A percentile compares a stretch with the other conserved stretches of the same genome.
Conservation (phyloP, 2,329 filamentous ascomycete species). For the Alternaria conjuncta region DNA sequence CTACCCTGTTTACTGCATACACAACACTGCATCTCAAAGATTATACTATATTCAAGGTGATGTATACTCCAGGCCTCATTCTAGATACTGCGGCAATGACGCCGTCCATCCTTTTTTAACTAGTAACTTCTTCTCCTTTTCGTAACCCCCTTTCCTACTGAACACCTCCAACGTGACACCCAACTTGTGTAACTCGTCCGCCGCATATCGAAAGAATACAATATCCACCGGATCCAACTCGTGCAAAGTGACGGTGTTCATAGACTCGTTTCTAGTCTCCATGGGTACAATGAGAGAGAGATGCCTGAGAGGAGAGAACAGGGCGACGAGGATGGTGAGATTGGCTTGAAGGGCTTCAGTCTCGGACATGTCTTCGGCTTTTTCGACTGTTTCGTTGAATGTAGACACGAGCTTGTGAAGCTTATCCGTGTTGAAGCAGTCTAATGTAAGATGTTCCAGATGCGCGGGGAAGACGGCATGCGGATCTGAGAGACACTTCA, state of each 20-base stretch:
- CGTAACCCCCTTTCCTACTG: not conserved
- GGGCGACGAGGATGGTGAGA: too few relatives aligned
- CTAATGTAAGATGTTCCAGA: not conserved
- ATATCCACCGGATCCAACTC: not conserved
- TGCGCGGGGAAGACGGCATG: not conserved
- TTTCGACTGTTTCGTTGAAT: too few relatives aligned
- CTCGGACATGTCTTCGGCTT: too few relatives aligned
- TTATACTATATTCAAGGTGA: too few relatives aligned
- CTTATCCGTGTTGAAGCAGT: not conserved
- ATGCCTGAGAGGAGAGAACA: too few relatives aligned
- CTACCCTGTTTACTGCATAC: too few relatives aligned
- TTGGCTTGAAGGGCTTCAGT: too few relatives aligned
- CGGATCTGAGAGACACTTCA: not conserved
- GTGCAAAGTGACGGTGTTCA: too few relatives aligned
- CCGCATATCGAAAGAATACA: not conserved
- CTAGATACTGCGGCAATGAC: not conserved
- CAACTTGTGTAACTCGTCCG: not conserved
- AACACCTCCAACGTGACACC: not conserved
- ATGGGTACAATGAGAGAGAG: too few relatives aligned
- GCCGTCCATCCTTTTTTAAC: not conserved
- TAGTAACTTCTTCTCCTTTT: not conserved
- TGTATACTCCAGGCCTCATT: too few relatives aligned
- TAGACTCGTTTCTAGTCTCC: too few relatives aligned
- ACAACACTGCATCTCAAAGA: too few relatives aligned
- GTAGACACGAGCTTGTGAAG: not conserved